phyloP scores from a whole-genome alignment of 163 green algal species.

The Scenedesmus sp. region DNA sequence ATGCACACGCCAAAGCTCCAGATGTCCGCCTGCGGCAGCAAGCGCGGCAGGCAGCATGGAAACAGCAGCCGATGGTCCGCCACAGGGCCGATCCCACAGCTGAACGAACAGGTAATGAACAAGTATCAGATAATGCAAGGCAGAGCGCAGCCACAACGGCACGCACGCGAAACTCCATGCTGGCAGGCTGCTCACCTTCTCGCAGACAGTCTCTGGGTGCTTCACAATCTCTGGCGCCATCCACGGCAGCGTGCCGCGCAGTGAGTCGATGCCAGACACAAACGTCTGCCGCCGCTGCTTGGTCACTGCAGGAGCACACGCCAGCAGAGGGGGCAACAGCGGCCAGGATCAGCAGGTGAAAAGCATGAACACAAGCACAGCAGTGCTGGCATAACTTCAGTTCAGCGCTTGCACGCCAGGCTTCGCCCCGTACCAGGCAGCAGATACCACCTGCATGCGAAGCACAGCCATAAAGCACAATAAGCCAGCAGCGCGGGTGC shows the following conservation, averaged over 20 bases:
- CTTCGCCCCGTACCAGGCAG: neutral
- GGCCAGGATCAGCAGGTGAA: neutral
- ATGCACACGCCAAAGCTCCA: constrained; percentile 48
- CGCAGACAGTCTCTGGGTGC: constrained; percentile 9
- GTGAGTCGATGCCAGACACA: constrained; percentile 55
- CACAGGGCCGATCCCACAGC: neutral
- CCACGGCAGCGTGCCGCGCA: constrained; percentile 88
- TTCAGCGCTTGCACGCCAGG: neutral
- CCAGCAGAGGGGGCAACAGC: neutral
- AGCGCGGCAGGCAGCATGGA: neutral
- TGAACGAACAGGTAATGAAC: neutral
- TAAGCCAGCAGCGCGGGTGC: neutral
- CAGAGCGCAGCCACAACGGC: neutral
- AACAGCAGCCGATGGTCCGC: neutral
- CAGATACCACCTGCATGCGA: neutral
- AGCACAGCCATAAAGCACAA: neutral
- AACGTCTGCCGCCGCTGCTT: constrained; percentile 73
- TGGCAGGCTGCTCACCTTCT: neutral
- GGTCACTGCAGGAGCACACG: constrained; percentile 51
- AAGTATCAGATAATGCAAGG: neutral
- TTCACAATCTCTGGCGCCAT: constrained; percentile 86
- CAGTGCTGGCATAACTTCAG: neutral
- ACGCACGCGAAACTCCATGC: neutral
- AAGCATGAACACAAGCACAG: neutral
- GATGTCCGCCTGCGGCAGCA: neutral